Base-by-base conservation (phyloP, 495 filamentous ascomycete genomes). In the Xylaria palmicola region DNA sequence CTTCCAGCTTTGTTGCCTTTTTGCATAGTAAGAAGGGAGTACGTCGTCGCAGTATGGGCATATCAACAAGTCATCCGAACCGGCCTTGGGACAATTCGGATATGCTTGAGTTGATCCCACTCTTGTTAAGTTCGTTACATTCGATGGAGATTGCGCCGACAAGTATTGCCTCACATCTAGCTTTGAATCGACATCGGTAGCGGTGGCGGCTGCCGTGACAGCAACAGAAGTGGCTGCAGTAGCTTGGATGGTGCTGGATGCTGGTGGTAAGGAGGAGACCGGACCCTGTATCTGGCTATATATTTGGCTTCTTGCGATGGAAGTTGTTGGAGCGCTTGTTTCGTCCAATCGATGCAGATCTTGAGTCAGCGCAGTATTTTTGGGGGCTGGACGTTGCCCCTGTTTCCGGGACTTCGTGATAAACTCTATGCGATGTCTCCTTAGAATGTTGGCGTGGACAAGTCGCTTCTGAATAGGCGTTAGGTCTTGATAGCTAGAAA, bases 11-110 rank as follows among this genome's bases (percentile, higher is more conserved):
- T 26, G 43, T 26, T 47, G 17, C 17, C 4, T 47, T 26, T 20
- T 47, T 6, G 43, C 20, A 13, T 49, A 49, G 47, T 24, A 49
- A 4, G 47, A 49, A 32, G 47, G 47, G 10, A 49, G 47, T 4
- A 49, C 26, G 27, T 49, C 47, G 27, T 49, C 47, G 47, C 47
- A 49, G 27, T 49, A 49, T 32, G 47, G 47, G 15, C 47, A 49
- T 49, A 49, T 30, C 26, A 49, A 32, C 15, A 49, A 32, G 15
- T 12, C 26, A 15, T 49, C 47, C 17, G 12, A 13, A 19, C 13
- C 26, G 10, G 4, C 15, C 27, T 32, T 49, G 1, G 47, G 47
- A n/a, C 47, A 32, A 1, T 32, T 49, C 27, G 47, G 47, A 19
- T 49, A 49, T 4, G 47, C 24, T 32, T 49, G 26, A 17, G 24